A percentile compares a stretch with the other conserved stretches of the same genome.
Conservation (phyloP, 2,329 filamentous ascomycete species). For the Fusarium subglutinans region DNA sequence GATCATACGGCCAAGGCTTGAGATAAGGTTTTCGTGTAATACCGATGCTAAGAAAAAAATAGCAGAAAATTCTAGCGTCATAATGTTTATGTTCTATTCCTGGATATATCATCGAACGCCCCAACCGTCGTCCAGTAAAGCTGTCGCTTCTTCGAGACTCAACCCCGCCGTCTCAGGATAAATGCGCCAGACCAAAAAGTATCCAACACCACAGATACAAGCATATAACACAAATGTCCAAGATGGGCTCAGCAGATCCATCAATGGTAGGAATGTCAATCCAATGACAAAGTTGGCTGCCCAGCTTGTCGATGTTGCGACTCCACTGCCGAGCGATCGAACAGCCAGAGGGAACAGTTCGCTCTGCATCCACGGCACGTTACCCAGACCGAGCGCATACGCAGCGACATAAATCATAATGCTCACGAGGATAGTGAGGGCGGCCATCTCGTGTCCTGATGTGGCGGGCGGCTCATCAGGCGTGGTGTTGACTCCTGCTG, state of each 20-base stretch:
- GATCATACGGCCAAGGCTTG: conserved; percentile 3
- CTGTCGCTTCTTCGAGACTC: conserved; percentile 81
- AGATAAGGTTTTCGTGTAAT: conserved; percentile 9
- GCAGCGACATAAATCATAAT: conserved; percentile 86
- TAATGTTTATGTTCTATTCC: background rate
- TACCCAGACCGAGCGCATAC: conserved; percentile 88
- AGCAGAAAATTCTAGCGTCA: background rate
- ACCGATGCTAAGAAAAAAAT: background rate
- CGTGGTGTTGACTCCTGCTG: conserved; percentile 32
- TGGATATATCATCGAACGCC: conserved; percentile 63
- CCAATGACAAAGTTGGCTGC: conserved; percentile 86
- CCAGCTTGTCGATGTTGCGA: conserved; percentile 88
- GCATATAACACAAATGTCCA: conserved; percentile 88
- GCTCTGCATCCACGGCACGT: conserved; percentile 95
- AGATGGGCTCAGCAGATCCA: conserved; percentile 76
- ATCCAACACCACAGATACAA: conserved; percentile 73
- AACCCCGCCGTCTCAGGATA: conserved; percentile 90
- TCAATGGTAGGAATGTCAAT: conserved; percentile 87
- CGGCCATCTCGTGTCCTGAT: conserved; percentile 47
- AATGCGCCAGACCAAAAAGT: conserved; percentile 73
- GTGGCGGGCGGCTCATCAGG: conserved; percentile 27
- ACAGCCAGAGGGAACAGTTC: conserved; percentile 87
- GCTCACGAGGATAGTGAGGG: conserved; percentile 72
- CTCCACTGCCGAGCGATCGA: conserved; percentile 74
- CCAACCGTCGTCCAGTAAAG: conserved; percentile 76